Evolutionary conservation across 2,329 filamentous ascomycete species (phyloP).

Genomic region (Ophiostoma montium): DNA sequence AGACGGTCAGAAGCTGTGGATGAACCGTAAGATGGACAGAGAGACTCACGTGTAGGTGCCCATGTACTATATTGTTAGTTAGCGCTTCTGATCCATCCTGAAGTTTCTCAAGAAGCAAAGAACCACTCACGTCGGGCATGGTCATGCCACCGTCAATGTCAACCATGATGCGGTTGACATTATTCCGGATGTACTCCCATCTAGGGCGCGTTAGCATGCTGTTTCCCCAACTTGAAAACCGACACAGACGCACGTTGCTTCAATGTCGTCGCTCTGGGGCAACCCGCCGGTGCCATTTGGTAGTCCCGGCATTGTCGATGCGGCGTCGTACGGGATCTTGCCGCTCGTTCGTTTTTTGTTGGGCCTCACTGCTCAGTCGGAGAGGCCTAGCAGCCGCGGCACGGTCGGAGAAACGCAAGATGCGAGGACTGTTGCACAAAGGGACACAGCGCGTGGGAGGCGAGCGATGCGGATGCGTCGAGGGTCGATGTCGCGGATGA

Average conservation of each 20-base stretch:
- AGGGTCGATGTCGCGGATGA: too few relatives aligned
- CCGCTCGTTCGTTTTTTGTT: not conserved
- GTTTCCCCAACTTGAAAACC: not conserved
- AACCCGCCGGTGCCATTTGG: constrained; percentile 6
- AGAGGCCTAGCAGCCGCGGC: not conserved
- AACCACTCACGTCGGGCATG: constrained; percentile 58
- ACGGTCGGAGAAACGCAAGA: not conserved
- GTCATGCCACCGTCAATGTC: constrained; percentile 86
- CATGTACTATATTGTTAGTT: constrained; percentile 55
- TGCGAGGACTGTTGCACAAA: not conserved
- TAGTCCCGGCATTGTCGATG: not conserved
- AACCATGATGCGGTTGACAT: constrained; percentile 86
- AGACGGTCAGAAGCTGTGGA: constrained; percentile 21
- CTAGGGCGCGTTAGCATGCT: constrained; percentile 27
- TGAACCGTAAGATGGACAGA: not conserved
- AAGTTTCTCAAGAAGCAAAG: not conserved
- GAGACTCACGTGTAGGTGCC: constrained; percentile 69
- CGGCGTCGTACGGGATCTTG: not conserved
- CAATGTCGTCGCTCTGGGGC: constrained; percentile 13
- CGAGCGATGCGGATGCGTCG: too few relatives aligned
- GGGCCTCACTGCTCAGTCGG: not conserved
- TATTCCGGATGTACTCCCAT: constrained; percentile 79
- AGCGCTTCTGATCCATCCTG: too few relatives aligned
- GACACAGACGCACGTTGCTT: constrained; percentile 13
- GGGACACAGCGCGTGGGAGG: not conserved